Evolutionary conservation across 306 rosid genomes (phyloP), one percentile per base, ranked within the genome.

Genomic region (Medicago ruthenica): DNA sequence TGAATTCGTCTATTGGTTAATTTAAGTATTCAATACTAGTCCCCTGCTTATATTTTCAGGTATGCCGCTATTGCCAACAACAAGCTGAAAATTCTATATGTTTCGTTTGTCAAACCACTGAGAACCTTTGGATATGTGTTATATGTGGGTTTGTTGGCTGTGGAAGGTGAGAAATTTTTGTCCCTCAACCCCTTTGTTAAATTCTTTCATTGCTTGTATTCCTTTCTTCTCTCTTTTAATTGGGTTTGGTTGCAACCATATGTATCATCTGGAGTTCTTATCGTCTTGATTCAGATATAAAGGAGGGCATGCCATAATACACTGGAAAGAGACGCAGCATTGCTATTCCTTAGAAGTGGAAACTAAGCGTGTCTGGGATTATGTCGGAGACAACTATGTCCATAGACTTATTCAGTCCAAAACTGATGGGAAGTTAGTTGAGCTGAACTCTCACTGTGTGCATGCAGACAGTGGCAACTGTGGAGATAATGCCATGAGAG

Each of bases 141-240:
- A 92, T 92, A 77, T 95, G 98, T 79, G 98, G 98, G 67, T 86
- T 85, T 89, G 98, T 95, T 84, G 97, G 98, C 53, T 95, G 98
- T 79, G 97, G 97, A 82, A 95, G 90, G 98, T 92, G 84, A 82
- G 88, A 69, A 18, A n/a, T 76, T 54, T 66, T 47, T 67, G 61
- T 53, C 2, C n/a, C 3, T 41, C 12, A 24, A 61, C 36, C 71
- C 73, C 4, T 44, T 34, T 34, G 37, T 34, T 34, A 34, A 34
- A 34, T 34, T 60, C 48, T 20, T 22, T 70, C 42, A 34, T 7
- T 12, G 7, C 48, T 60, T 73, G 53, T 74, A 21, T 42, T 22
- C 12, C 20, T 40, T 80, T 13, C 7, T 14, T 55, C 53, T 24
- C 5, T 2, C 21, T 67, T 16, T 41, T 8, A 10, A 50, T 58